Percentiles rank a stretch among this genome's conserved stretches.
These are phyloP conservation scores for Diaporthe amygdali DNA, from an alignment of 2,329 filamentous ascomycete species.

Conservation along the genomic window DNA sequence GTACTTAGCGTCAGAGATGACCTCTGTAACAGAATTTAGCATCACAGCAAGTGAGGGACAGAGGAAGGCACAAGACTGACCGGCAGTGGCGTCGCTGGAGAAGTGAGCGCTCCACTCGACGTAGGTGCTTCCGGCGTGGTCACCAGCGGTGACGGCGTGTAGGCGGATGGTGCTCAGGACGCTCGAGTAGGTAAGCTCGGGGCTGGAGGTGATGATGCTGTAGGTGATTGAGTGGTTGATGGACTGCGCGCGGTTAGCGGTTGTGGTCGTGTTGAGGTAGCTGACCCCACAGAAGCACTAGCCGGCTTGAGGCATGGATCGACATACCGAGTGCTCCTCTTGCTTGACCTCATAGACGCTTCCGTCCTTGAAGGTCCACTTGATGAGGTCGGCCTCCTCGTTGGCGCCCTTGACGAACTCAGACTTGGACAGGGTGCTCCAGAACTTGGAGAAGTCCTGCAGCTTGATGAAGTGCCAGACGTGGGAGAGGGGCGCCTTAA, in stretches of 20 bases:
- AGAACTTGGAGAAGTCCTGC: conserved; percentile 71
- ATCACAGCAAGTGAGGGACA: conserved; percentile 25
- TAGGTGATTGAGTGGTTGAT: conserved; percentile 80
- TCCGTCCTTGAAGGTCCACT: conserved; percentile 75
- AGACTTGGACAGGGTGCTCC: conserved; percentile 64
- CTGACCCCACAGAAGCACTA: not conserved
- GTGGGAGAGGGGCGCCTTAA: conserved; percentile 67
- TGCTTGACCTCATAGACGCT: conserved; percentile 74
- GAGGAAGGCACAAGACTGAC: conserved; percentile 46
- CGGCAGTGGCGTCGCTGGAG: conserved; percentile 72
- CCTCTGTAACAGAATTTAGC: conserved; percentile 49
- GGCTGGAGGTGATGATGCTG: conserved; percentile 70
- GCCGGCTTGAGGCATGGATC: not conserved
- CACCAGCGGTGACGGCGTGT: conserved; percentile 70
- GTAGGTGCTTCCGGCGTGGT: conserved; percentile 68
- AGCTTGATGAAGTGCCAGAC: conserved; percentile 80
- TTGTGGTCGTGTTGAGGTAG: not conserved
- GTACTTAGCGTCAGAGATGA: conserved; percentile 78
- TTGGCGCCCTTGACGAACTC: conserved; percentile 68
- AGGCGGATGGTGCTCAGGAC: conserved; percentile 71
- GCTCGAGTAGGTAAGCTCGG: conserved; percentile 68
- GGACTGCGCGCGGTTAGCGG: conserved; percentile 44
- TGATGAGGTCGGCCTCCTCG: conserved; percentile 70
- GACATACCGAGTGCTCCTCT: conserved; percentile 72
- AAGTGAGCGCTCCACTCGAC: conserved; percentile 74